A percentile compares a stretch with the other conserved stretches of the same genome.
phyloP scores from a whole-genome alignment of 2,329 filamentous ascomycete genomes.

The Aschersonia sp. region DNA sequence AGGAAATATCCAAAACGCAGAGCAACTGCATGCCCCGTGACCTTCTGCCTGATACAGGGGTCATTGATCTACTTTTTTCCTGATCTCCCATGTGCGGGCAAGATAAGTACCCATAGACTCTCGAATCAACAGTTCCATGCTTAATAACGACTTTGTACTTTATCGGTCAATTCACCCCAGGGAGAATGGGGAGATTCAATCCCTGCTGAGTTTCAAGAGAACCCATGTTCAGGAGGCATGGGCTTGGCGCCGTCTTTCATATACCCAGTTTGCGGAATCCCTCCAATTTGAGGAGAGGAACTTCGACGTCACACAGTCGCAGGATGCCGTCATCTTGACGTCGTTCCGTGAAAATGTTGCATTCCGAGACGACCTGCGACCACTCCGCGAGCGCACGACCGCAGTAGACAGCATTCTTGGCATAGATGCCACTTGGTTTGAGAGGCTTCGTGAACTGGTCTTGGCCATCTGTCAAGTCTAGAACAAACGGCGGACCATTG shows the following conservation, averaged over 20 bases:
- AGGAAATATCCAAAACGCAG: no score
- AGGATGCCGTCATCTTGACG: slow-evolving; percentile 60
- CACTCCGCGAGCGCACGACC: slow-evolving; percentile 69
- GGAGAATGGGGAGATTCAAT: no score
- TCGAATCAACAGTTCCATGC: no score
- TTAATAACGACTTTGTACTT: no score
- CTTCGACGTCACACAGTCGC: slow-evolving; percentile 51
- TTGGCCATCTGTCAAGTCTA: slow-evolving; percentile 3
- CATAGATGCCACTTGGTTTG: slow-evolving; percentile 30
- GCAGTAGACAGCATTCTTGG: slow-evolving; percentile 41
- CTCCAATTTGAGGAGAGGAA: slow-evolving; percentile 25
- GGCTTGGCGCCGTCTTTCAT: neutral
- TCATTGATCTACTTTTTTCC: no score
- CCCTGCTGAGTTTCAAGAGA: no score
- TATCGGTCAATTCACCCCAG: no score
- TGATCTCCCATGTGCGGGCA: no score
- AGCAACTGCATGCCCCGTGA: no score
- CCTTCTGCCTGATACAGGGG: no score
- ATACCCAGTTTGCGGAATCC: slow-evolving; percentile 17
- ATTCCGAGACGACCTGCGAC: slow-evolving; percentile 60
- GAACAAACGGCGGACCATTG: neutral
- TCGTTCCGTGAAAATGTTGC: slow-evolving; percentile 68
- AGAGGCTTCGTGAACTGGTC: slow-evolving; percentile 25
- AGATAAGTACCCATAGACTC: no score
- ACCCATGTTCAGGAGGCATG: neutral